Evolutionary conservation across 306 rosid genomes (phyloP), one percentile per base, ranked within the genome.

Genomic region (Gynostemma pentaphyllum): DNA sequence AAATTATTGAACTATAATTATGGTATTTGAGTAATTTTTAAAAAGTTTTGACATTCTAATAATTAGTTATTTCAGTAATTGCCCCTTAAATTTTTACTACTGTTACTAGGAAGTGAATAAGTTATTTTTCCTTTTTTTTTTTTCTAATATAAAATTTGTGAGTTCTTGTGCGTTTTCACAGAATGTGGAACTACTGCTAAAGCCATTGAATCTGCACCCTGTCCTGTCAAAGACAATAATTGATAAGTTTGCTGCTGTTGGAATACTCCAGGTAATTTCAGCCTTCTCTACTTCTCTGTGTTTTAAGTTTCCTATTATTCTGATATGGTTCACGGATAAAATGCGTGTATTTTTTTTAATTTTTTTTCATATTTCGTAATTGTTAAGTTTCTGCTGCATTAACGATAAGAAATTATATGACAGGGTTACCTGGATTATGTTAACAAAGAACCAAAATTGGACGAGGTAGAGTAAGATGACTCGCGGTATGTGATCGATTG

Each of bases 201-300:
- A 81, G 77, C 81, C 86, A 70, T 73, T 92, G 79, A 54, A 74
- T 41, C 24, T 86, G 62, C 74, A 57, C 68, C 87, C 88, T 0
- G 70, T 67, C 57, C 61, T 44, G 30, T 61, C 78, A 28, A 92
- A 87, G 79, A 80, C 90, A 22, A 79, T 88, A 18, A 13, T 67
- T 15, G 96, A 92, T 79, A 88, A 92, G 80, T 88, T 92, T 77
- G 95, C 98, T 62, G 96, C 98, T 27, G 95, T 86, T 57, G 95
- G 92, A 74, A 87, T 91, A 73, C 98, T 91, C 62, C 96, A 85
- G 84, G 96, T 85, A 72, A 55, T 52, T 37, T 22, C 39, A 48
- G 40, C 47, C 52, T 23, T 55, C 24, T 57, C 26, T n/a, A n/a
- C 9, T 21, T 65, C n/a, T 60, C 61, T 59, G 24, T 39, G 18